Evolutionary conservation across 106 monocot genomes (phyloP), one percentile per base, ranked within the genome.

Genomic region (Allium fistulosum): DNA sequence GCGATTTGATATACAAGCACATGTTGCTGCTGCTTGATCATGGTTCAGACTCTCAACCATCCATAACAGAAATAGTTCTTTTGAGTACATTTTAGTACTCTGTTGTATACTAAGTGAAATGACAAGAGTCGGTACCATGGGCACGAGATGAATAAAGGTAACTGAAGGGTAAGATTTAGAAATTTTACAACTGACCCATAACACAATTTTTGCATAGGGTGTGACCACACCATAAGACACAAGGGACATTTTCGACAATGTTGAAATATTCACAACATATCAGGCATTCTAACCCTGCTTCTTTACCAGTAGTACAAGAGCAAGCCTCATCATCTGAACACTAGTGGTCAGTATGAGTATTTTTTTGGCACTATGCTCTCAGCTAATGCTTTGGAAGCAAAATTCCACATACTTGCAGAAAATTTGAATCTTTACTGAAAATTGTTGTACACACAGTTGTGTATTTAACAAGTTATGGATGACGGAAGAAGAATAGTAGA

Each of bases 31-130:
- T 14, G 8, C 46, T 59, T 58, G 51, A 8, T 77, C 66, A 6
- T 71, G 45, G 18, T 71, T 77, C 77, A 66, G 63, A 71, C 77
- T 77, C 71, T 77, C 77, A 48, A 77, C 17, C 77, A 77, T 66
- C 77, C 77, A 77, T 12, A 77, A 28, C n/a, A 77, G 60, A 77
- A 72, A 49, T 46, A 77, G 53, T 77, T 77, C 51, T 77, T 77
- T 17, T 71, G 66, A 4, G 77, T 71, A 53, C 71, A 77, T 17
- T 77, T 77, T n/a, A 77, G 71, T 15, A 59, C 22, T n/a, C 71
- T 71, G 18, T 71, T 77, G 77, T 71, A 77, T 65, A 77, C 66
- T 7, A 71, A 46, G 11, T 71, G 65, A 9, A 77, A 71, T 6
- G 77, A 77, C 18, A 77, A 53, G 0, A 66, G 22, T 27, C 67